Conservation (phyloP, 1,284 basidiomycete species). For the Trichosporon coremiiforme region DNA sequence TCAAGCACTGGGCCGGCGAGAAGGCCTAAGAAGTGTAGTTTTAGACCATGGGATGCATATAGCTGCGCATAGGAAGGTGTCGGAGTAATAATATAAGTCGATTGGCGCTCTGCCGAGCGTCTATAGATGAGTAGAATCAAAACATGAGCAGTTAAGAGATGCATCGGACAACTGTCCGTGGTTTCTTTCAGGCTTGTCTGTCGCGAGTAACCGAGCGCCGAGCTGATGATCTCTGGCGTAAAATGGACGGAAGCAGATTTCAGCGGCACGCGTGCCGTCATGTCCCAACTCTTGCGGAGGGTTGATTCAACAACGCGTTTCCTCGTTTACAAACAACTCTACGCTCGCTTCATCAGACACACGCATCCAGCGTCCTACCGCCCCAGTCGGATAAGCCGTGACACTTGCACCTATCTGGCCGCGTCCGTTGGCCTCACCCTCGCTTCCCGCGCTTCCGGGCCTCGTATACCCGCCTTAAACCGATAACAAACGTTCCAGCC, state of each 20-base stretch:
- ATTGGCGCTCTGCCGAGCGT: not conserved
- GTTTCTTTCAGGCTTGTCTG: not conserved
- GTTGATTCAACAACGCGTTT: slow-evolving; percentile 18
- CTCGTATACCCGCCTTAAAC: slow-evolving; percentile 2
- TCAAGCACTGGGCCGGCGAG: slow-evolving; percentile 58
- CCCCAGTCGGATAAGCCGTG: not conserved
- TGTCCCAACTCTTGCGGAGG: slow-evolving; percentile 1
- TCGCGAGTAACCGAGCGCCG: slow-evolving; percentile 15
- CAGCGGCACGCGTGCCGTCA: slow-evolving; percentile 13
- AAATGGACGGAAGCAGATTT: slow-evolving; percentile 17
- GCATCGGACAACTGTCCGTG: slow-evolving; percentile 10
- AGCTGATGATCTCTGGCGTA: slow-evolving; percentile 5
- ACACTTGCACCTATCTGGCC: not conserved
- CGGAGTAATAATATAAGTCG: slow-evolving; percentile 4
- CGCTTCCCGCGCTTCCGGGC: not conserved
- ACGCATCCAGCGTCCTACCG: slow-evolving; percentile 7
- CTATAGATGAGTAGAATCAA: slow-evolving; percentile 19
- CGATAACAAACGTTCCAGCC: slow-evolving; percentile 15
- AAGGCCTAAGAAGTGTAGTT: slow-evolving; percentile 38
- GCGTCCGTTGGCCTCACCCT: not conserved
- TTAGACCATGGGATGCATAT: slow-evolving; percentile 20
- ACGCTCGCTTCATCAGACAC: not conserved
- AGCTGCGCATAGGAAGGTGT: slow-evolving; percentile 17
- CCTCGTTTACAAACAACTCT: not conserved
- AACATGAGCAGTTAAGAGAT: slow-evolving; percentile 8